phyloP scores from a whole-genome alignment of 2,329 filamentous ascomycete species.

The Alternaria sp. region DNA sequence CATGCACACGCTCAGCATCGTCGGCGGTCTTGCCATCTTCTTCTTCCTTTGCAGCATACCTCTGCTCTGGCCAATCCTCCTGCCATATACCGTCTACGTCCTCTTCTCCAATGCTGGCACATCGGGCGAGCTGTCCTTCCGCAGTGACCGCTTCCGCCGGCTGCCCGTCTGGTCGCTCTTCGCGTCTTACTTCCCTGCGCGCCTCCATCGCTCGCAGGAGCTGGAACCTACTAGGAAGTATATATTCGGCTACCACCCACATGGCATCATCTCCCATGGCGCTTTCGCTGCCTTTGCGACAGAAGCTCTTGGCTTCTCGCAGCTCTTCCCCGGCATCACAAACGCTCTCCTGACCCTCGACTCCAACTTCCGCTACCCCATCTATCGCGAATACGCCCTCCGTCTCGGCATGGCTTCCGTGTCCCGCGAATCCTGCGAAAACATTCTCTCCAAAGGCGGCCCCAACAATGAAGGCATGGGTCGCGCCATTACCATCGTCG shows the following conservation, averaged over 20 bases:
- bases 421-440: slow-evolving; percentile 89
- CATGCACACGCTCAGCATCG: slow-evolving; percentile 60
- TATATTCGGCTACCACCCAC: slow-evolving; percentile 96
- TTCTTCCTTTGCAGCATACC: slow-evolving; percentile 92
- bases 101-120: slow-evolving; percentile 79
- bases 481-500: slow-evolving; percentile 93
- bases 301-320: slow-evolving; percentile 84
- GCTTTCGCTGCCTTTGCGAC: slow-evolving; percentile 92
- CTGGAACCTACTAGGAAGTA: slow-evolving; percentile 87
- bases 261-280: slow-evolving; percentile 97
- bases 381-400: slow-evolving; percentile 94
- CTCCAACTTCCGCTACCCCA: slow-evolving; percentile 89
- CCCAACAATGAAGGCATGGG: slow-evolving; percentile 83
- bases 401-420: slow-evolving; percentile 88
- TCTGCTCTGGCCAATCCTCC: slow-evolving; percentile 81
- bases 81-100: slow-evolving; percentile 84
- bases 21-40: slow-evolving; percentile 72
- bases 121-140: slow-evolving; percentile 76
- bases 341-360: slow-evolving; percentile 95
- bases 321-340: slow-evolving; percentile 92
- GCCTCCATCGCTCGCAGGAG: slow-evolving; percentile 82
- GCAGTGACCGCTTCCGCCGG: slow-evolving; percentile 76
- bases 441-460: slow-evolving; percentile 82
- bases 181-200: slow-evolving; percentile 89
- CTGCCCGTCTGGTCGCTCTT: slow-evolving; percentile 86